Conservation (phyloP, 108 stramenopile genomes). For the Pseudonitzschia multistriata region DNA sequence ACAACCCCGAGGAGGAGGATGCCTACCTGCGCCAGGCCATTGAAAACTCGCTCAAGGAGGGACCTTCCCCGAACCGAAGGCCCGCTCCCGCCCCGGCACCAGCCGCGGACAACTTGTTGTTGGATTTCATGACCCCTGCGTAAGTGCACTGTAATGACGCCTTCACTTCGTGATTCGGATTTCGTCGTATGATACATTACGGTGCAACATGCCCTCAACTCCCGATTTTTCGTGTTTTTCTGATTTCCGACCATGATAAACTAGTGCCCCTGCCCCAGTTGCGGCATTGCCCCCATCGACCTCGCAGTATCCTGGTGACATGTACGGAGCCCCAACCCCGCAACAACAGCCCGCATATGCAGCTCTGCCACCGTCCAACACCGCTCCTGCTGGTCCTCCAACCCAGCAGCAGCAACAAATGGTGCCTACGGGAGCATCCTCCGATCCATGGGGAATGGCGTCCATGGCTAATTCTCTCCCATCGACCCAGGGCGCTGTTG, state of each 20-base stretch:
- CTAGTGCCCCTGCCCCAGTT: not conserved
- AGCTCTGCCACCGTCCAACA: constrained; percentile 38
- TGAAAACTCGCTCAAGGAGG: constrained; percentile 63
- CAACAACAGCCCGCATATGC: constrained; percentile 37
- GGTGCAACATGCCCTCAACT: not conserved
- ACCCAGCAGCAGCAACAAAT: not conserved
- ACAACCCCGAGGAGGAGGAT: constrained; percentile 85
- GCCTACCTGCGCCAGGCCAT: constrained; percentile 84
- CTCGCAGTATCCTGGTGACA: constrained; percentile 20
- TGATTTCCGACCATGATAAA: not conserved
- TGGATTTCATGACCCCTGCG: constrained; percentile 10
- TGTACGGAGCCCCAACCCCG: constrained; percentile 25
- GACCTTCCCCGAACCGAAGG: constrained; percentile 15
- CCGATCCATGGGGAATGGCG: constrained; percentile 31
- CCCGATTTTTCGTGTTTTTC: not conserved
- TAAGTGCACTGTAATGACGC: not conserved
- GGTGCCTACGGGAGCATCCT: not conserved
- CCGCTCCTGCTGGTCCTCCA: constrained; percentile 20
- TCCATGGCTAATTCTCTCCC: constrained; percentile 20
- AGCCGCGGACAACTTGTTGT: not conserved
- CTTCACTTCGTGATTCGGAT: not conserved
- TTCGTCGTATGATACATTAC: not conserved
- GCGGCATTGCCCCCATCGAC: constrained; percentile 23
- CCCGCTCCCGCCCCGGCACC: constrained; percentile 8
- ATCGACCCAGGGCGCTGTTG: constrained; percentile 16